Evolutionary conservation across 1,284 basidiomycete species (phyloP), one percentile per base, ranked within the genome.

Genomic region (Tilletia indica): DNA sequence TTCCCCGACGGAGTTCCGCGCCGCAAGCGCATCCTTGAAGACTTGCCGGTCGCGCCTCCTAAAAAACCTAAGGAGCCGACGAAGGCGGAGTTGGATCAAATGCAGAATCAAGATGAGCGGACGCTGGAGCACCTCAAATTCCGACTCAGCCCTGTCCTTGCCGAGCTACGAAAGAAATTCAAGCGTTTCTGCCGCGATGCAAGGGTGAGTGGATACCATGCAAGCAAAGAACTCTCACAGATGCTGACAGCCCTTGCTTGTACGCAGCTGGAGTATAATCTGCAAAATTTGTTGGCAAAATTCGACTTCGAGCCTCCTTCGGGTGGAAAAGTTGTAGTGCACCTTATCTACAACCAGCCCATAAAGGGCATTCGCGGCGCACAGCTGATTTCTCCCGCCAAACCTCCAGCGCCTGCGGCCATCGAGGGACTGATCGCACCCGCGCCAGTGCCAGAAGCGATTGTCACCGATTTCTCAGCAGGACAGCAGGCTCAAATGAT

Each of bases 1-100:
- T 99, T 97, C 85, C 92, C 93, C 0, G 97, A 97, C 82, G 95
- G 93, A 1, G 86, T 96, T 74, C 91, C 92, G 76, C 88, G 94
- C 68, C 90, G 89, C 83, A 92, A 91, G 83, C 89, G 96, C 36
- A 87, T 96, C 0, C 87, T 99, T 5, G 95, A 97, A 83, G 89
- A 89, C 70, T 87, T 99, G 11, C 92, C 93, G 0, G 87, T 93
- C 49, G 97, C 97, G 0, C 93, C 95, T 12, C 94, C 97, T 0
- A 85, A 94, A 42, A 91, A 94, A 69, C 93, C 96, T 0, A 87
- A 92, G 58, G 88, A 91, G 78, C 94, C 91, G 2, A 92, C 91
- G 0, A 90, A 89, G 3, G 91, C 91, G 0, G 96, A 99, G 85
- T 85, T 98, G 48, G 91, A 91, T 1, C 83, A 91, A 68, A 93